phyloP scores from a whole-genome alignment of 148 eudicot species.

The Camellia sinensis region DNA sequence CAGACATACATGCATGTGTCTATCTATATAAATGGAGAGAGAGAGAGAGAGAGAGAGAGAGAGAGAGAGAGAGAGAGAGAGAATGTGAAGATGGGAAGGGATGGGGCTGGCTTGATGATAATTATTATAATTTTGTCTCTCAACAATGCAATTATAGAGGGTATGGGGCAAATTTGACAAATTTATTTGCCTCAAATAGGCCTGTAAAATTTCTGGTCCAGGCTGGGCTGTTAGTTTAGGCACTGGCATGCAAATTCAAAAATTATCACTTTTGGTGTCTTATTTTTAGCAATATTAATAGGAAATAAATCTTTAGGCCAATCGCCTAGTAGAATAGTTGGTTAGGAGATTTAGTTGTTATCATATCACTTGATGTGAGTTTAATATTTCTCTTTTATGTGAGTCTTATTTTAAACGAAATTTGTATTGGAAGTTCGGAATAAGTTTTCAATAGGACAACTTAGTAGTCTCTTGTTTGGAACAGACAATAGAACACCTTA shows the following conservation, averaged over 20 bases:
- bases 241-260: background rate
- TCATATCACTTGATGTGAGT: too few species aligned
- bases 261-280: background rate
- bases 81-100: conserved; percentile 41
- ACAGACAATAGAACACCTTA: too few species aligned
- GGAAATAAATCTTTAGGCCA: too few species aligned
- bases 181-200: background rate
- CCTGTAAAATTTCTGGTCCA: background rate
- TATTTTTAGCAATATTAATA: background rate
- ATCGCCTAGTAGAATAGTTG: too few species aligned
- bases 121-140: conserved; percentile 51
- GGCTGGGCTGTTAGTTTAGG: background rate
- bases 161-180: background rate
- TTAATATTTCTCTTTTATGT: too few species aligned
- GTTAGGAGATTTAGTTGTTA: too few species aligned
- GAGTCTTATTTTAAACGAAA: too few species aligned
- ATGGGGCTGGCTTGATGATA: conserved; percentile 29
- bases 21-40: background rate
- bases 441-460: too few species aligned
- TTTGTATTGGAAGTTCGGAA: too few species aligned
- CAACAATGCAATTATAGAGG: conserved; percentile 1
- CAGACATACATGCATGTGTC: background rate
- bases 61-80: background rate
- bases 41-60: conserved; percentile 8
- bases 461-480: too few species aligned